phyloP scores from a whole-genome alignment of 441 rosid genomes.

The Sinapis alba region DNA sequence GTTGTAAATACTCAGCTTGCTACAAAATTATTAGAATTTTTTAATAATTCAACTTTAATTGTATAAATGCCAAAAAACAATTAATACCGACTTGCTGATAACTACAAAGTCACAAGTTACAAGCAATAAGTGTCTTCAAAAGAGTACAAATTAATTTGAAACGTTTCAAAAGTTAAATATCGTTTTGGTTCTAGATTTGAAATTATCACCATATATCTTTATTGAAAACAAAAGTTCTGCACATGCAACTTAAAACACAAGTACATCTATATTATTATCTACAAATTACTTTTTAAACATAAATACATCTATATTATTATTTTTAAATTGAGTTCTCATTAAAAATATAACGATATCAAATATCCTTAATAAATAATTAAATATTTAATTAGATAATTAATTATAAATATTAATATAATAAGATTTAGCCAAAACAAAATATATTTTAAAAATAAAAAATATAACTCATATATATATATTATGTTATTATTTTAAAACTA shows the following conservation, averaged over 20 bases:
- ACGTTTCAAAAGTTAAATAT: neutral
- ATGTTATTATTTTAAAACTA: no score
- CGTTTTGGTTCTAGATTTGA: neutral
- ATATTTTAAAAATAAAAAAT: no score
- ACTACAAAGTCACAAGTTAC: conserved; percentile 17
- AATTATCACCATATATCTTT: neutral
- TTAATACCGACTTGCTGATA: conserved; percentile 30
- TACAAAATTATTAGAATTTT: conserved; percentile 1
- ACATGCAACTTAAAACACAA: neutral
- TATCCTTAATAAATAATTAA: no score
- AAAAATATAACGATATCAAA: no score
- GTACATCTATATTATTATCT: neutral
- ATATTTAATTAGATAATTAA: no score
- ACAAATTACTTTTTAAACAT: no score
- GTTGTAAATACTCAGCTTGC: neutral
- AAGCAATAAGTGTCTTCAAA: neutral
- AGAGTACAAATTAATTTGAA: conserved; percentile 1
- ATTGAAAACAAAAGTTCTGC: neutral
- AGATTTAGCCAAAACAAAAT: no score
- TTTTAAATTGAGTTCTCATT: no score
- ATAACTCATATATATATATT: no score
- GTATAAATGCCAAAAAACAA: conserved; percentile 30
- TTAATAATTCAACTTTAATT: conserved; percentile 12
- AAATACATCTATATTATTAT: no score
- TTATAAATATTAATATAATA: no score